Evolutionary conservation across 257 asterid genomes (phyloP), one percentile per base, ranked within the genome.

Genomic region (Nicotiana tomentosiformis): DNA sequence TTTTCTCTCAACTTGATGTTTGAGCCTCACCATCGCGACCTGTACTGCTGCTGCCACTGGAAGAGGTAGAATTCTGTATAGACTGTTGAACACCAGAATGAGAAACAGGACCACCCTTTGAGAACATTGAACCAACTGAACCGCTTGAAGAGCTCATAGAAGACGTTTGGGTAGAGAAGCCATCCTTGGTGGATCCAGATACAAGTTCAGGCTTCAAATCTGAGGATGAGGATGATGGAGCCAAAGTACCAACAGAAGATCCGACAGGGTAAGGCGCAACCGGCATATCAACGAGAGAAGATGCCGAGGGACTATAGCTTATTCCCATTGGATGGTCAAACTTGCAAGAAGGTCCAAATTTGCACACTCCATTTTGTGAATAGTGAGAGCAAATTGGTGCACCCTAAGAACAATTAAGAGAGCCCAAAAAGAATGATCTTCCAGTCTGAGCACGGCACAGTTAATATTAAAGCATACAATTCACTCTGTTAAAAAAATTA

Each of bases 181-280:
- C 23, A 7, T 87, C 90, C 78, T 82, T 85, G 88, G 26, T 84
- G 85, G 51, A 68, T 32, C 90, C 87, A 5, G 92, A 88, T 62
- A 78, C 84, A 51, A 81, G 80, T 61, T 91, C 90, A 7, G 89
- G 89, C 90, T 90, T 88, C 69, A 89, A 74, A 87, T 89, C 88
- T 29, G 93, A 88, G 61, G 95, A 91, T 3, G 90, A 90, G 77
- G 87, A 89, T 5, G 93, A 87, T 70, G 96, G 93, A 77, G 93
- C 95, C 85, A 92, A 43, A 46, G 89, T 91, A 32, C 90, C 86
- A 57, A 37, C 81, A 15, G 90, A 86, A 23, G 92, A 90, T 18
- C 97, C 94, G 82, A 90, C 88, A 0, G 97, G 92, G 86, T 89
- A 90, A 43, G 93, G 95, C 26, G 95, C 93, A 30, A 92, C 92